A percentile compares a stretch with the other conserved stretches of the same genome.
phyloP scores from a whole-genome alignment of 257 asterid species.

The Leptodermis oblonga region DNA sequence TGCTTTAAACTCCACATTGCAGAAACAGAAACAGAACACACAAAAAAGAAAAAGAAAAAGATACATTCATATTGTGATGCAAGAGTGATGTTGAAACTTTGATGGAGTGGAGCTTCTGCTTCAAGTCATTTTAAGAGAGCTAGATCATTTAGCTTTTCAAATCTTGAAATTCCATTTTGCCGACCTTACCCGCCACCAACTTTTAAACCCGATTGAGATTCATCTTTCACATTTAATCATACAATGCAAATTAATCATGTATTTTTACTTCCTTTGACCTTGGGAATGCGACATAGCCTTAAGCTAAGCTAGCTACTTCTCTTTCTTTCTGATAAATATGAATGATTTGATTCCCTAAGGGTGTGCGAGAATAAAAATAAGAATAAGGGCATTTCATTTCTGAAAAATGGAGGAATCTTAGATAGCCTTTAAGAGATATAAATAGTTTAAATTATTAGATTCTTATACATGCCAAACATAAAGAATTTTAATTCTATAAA shows the following conservation, averaged over 20 bases:
- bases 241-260: neutral
- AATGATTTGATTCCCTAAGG: too few relatives aligned
- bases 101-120: conserved; percentile 20
- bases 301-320: too few relatives aligned
- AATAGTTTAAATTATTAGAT: too few relatives aligned
- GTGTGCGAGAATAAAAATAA: too few relatives aligned
- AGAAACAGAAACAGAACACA: conserved; percentile 6
- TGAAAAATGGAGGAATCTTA: too few relatives aligned
- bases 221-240: neutral
- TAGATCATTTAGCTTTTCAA: neutral
- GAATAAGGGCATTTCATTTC: too few relatives aligned
- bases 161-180: conserved; percentile 18
- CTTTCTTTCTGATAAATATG: too few relatives aligned
- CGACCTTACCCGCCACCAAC: conserved; percentile 15
- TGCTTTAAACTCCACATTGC: conserved; percentile 24
- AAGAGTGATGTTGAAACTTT: conserved; percentile 7
- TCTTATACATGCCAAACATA: too few relatives aligned
- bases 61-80: conserved; percentile 15
- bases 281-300: too few relatives aligned
- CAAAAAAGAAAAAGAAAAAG: conserved; percentile 12
- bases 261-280: conserved; percentile 20
- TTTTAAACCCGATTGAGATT: neutral
- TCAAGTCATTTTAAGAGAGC: conserved; percentile 11
- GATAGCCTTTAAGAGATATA: too few relatives aligned
- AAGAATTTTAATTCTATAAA: too few relatives aligned